phyloP scores from a whole-genome alignment of 225 moss, liverwort and hornwort species.

The Physcomitrium patens region DNA sequence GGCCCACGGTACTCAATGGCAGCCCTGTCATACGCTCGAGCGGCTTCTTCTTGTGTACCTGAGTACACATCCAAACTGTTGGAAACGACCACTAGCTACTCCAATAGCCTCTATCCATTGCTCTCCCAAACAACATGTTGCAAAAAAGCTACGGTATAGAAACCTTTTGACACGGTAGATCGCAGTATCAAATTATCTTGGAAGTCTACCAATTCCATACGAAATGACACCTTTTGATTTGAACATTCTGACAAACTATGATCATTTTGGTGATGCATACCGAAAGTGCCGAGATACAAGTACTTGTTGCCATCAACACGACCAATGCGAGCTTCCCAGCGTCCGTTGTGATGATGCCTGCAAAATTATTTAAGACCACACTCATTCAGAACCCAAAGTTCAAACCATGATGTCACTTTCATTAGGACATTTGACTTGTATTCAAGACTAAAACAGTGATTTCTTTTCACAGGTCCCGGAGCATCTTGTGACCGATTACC shows the following conservation, averaged over 20 bases:
- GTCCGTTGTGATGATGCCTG: conserved; percentile 63
- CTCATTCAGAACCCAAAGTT: background rate
- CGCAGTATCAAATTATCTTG: too few relatives aligned
- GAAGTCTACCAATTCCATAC: too few relatives aligned
- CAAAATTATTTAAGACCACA: conserved; percentile 1
- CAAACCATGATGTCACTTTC: conserved; percentile 15
- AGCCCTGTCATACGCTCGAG: conserved; percentile 52
- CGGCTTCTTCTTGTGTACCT: conserved; percentile 61
- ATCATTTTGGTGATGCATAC: conserved; percentile 37
- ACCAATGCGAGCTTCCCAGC: conserved; percentile 62
- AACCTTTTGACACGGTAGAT: too few relatives aligned
- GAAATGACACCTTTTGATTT: background rate
- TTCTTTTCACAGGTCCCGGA: background rate
- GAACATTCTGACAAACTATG: background rate
- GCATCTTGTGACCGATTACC: conserved; percentile 39
- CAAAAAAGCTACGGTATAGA: too few relatives aligned
- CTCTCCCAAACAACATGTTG: background rate
- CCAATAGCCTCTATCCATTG: background rate
- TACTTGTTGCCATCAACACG: conserved; percentile 71
- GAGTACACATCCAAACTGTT: background rate
- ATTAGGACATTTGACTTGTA: background rate
- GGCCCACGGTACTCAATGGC: conserved; percentile 51
- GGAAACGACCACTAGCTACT: background rate
- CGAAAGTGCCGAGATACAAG: conserved; percentile 77
- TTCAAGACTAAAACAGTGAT: background rate